Evolutionary conservation across 768 basidiomycete genomes (phyloP).

Genomic region (Leccinum rimulosum): DNA sequence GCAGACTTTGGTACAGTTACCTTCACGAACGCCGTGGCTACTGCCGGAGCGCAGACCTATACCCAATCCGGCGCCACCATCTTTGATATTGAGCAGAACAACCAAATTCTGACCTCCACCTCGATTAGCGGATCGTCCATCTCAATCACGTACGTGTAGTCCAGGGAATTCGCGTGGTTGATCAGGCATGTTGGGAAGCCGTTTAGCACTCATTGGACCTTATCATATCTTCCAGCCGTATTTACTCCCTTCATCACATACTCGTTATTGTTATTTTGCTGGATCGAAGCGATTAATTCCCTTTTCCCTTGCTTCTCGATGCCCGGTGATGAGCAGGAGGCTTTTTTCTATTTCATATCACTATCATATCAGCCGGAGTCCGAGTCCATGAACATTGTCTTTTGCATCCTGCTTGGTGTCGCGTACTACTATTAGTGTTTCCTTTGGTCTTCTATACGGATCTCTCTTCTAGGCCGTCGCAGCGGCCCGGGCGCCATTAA

Average conservation of each 20-base stretch:
- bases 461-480: not conserved
- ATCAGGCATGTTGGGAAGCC: not conserved
- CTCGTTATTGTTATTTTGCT: too few species aligned
- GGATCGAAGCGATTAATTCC: too few species aligned
- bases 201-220: not conserved
- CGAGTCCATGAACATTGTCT: not conserved
- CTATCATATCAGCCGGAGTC: not conserved
- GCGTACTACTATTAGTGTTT: not conserved
- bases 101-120: slow-evolving; percentile 2
- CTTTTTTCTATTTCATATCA: not conserved
- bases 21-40: slow-evolving; percentile 1
- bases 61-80: slow-evolving; percentile 1
- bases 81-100: slow-evolving; percentile 3
- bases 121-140: not conserved
- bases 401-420: not conserved
- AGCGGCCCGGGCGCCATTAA: not conserved
- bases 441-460: not conserved
- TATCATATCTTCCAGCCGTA: not conserved
- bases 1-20: slow-evolving; percentile 8
- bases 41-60: not conserved
- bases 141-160: slow-evolving; percentile 1
- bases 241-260: not conserved
- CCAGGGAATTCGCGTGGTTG: not conserved
- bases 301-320: too few species aligned
- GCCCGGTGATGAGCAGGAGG: too few species aligned